Conservation (phyloP, 73 alveolate species). For the Paraurostyla sp. region DNA sequence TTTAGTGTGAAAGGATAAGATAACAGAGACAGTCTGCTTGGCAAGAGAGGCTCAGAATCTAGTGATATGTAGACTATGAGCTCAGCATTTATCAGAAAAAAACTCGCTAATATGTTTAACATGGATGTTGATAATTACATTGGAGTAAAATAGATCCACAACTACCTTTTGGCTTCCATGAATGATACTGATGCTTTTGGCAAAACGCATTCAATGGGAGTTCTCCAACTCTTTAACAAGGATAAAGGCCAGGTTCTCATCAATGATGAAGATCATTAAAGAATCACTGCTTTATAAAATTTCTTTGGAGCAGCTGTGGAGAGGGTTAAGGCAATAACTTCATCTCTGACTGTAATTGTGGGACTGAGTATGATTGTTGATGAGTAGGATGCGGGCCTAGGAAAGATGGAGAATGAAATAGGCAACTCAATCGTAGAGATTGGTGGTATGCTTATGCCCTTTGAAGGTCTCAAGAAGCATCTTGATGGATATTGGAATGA, state of each 20-base stretch:
- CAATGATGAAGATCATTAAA: neutral
- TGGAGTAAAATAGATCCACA: conserved; percentile 32
- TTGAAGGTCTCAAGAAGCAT: conserved; percentile 34
- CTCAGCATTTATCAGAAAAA: neutral
- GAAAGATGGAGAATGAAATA: conserved; percentile 1
- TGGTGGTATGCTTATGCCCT: neutral
- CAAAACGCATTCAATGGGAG: conserved; percentile 27
- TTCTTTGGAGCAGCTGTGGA: conserved; percentile 49
- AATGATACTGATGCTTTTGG: conserved; percentile 31
- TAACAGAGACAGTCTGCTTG: neutral
- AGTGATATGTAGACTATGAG: neutral
- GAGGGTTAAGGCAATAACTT: neutral
- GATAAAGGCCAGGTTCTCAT: neutral
- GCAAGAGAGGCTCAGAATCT: neutral
- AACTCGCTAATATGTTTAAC: neutral
- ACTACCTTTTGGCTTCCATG: conserved; percentile 26
- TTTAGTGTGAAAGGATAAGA: neutral
- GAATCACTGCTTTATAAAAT: neutral
- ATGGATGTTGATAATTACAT: conserved; percentile 52
- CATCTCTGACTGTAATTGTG: conserved; percentile 36
- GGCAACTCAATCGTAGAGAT: neutral
- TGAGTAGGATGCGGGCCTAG: neutral
- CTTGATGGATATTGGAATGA: conserved; percentile 18
- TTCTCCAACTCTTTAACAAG: conserved; percentile 1
- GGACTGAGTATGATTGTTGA: conserved; percentile 41